Percentiles rank a stretch among this genome's conserved stretches.
phyloP scores from a whole-genome alignment of 306 rosid genomes.

The Pyrus bretschneideri region DNA sequence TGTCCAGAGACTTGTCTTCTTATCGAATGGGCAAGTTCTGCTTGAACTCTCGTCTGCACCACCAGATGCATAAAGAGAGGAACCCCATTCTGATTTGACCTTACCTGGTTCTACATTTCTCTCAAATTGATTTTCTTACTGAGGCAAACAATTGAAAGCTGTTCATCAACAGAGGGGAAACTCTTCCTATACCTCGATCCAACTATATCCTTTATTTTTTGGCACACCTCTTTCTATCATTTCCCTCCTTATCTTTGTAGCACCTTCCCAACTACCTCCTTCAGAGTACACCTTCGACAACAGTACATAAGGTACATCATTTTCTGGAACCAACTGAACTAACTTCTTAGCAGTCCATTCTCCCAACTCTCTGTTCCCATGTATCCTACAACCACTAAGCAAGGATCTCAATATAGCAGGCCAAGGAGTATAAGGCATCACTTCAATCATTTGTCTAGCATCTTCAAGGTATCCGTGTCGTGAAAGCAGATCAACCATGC shows the following conservation, averaged over 20 bases:
- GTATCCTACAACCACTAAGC: constrained; percentile 51
- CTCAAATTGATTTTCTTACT: neutral
- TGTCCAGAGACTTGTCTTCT: neutral
- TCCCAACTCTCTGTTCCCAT: constrained; percentile 39
- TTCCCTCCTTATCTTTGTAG: constrained; percentile 27
- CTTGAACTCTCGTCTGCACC: neutral
- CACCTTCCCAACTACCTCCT: constrained; percentile 47
- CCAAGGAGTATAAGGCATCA: constrained; percentile 52
- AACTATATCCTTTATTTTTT: constrained; percentile 41
- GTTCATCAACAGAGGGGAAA: neutral
- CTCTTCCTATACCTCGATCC: constrained; percentile 32
- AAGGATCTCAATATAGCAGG: constrained; percentile 54
- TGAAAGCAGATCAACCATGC: constrained; percentile 50
- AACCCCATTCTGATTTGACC: neutral
- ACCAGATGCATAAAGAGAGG: neutral
- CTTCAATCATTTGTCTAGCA: constrained; percentile 33
- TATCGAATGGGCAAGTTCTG: neutral
- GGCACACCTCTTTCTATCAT: constrained; percentile 29
- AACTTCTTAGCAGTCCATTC: constrained; percentile 43
- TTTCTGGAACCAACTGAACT: constrained; percentile 29
- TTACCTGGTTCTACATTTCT: neutral
- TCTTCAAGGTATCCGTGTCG: constrained; percentile 42
- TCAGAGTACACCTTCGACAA: constrained; percentile 43
- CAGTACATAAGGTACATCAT: constrained; percentile 33
- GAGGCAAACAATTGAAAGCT: neutral